Evolutionary conservation across 169 alveolate species (phyloP), one percentile per base, ranked within the genome.

Genomic region (Perkinsus olseni): DNA sequence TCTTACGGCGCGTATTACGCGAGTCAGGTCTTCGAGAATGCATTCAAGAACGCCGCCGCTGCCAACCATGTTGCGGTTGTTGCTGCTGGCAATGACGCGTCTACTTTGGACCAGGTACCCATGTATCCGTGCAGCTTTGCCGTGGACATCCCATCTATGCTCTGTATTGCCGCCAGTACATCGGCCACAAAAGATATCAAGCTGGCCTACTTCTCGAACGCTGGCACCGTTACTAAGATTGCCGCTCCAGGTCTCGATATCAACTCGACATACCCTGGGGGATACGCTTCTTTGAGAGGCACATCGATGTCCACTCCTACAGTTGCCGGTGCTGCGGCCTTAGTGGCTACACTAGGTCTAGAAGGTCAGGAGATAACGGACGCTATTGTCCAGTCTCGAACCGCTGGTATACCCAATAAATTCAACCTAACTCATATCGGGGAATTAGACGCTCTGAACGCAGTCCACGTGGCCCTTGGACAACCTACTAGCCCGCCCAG

Each of bases 211-310:
- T 93, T 93, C 92, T 93, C 95, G 37, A 93, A 93, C 38, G 91
- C 91, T 91, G 95, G 95, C 28, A 91, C 94, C 74, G 92, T 93
- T 31, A 94, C 92, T 39, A 94, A 93, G 82, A 91, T 93, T 74
- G 95, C 95, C 37, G 95, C 95, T 91, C 95, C 95, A 34, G 95
- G 95, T 74, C 94, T 93, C 28, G 95, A 93, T 51, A 93, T 93
- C 20, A 31, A 92, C 34, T 93, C 95, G 36, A 93, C 95, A 10
- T 92, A 94, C 39, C 11, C 95, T n/a, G 74, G 92, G 91, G 94
- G 0, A 94, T 93, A 31, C 91, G 94, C 13, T 93, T 94, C n/a
- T 92, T 93, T 93, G 95, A 93, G 38, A 92, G 95, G 74, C n/a
- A n/a, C n/a, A n/a, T n/a, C n/a, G n/a, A n/a, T n/a, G n/a, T n/a